Percentiles rank a stretch among this genome's conserved stretches.
phyloP scores from a whole-genome alignment of 768 basidiomycete species.

The Mycena vitilis region DNA sequence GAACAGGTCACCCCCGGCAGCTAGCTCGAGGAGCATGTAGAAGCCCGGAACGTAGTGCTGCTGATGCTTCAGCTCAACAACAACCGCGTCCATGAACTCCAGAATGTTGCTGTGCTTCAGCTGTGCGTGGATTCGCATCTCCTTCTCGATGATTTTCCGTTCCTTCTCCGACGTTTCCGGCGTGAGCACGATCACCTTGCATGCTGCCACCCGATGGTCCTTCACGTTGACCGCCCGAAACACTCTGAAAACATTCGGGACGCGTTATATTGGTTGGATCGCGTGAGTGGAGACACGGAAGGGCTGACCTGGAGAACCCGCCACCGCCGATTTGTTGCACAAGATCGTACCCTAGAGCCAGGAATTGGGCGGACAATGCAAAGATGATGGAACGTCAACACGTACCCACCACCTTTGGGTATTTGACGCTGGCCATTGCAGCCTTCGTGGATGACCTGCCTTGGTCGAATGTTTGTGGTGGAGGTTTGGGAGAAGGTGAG shows the following conservation, averaged over 20 bases:
- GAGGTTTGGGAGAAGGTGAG: no score
- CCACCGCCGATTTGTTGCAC: slow-evolving; percentile 87
- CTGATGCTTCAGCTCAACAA: slow-evolving; percentile 74
- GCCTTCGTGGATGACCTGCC: no score
- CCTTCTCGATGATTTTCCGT: slow-evolving; percentile 88
- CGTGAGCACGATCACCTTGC: slow-evolving; percentile 82
- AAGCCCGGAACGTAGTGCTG: slow-evolving; percentile 78
- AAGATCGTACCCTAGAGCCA: slow-evolving; percentile 70
- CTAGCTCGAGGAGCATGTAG: slow-evolving; percentile 94
- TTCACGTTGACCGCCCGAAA: slow-evolving; percentile 82
- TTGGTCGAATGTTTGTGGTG: no score
- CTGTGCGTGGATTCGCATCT: slow-evolving; percentile 88
- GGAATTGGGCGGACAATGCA: neutral
- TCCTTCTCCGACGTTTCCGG: slow-evolving; percentile 72
- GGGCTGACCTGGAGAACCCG: slow-evolving; percentile 83
- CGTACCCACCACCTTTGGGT: slow-evolving; percentile 57
- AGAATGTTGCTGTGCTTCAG: slow-evolving; percentile 86
- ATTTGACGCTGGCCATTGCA: slow-evolving; percentile 46
- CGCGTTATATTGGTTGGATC: neutral
- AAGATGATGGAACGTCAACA: neutral
- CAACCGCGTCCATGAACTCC: slow-evolving; percentile 82
- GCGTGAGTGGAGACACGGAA: slow-evolving; percentile 4
- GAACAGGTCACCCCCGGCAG: slow-evolving; percentile 94
- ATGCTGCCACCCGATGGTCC: slow-evolving; percentile 80
- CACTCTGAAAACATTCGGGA: slow-evolving; percentile 63